Evolutionary conservation across 192 early-diverging fungal species (phyloP), one percentile per base, ranked within the genome.

Genomic region (Oehlia diaphana): DNA sequence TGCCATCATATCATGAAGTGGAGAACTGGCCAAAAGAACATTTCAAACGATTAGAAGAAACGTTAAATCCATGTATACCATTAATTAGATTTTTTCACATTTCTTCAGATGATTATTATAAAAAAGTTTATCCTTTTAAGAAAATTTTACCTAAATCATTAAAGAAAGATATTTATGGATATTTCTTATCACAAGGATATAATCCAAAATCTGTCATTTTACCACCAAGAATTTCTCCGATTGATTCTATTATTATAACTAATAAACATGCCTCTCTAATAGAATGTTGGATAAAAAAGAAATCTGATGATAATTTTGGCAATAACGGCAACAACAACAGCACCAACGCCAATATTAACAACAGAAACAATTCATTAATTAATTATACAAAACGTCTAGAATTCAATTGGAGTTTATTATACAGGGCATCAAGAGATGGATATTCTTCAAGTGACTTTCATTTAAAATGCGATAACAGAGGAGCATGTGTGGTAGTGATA

Each of bases 11-110:
- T 39, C 16, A 28, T 9, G 63, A 65, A 35, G 3, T 44, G 1
- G 21, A 12, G 4, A 68, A 31, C 53, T 78, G 76, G 76, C 14
- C 63, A n/a, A n/a, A 68, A 53, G 26, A 47, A 8, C 44, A 78
- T 33, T 78, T 68, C 47, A 16, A 28, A 12, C 10, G 4, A 31
- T 33, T 78, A 21, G 64, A 49, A 49, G 21, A 31, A 49, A 68
- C 31, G 0, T 69, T 78, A 53, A 31, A 58, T 35, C 26, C 49
- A 9, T 68, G 21, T 12, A 78, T 78, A 4, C 66, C 76, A 4
- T 68, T 68, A 3, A 78, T 78, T 23, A 49, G 64, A 42, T 68
- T 50, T 33, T 66, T 50, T 78, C 39, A 78, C 4, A 66, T 78
- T 33, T 50, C 39, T 33, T 50, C 39, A 50, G 47, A 64, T 2